Evolutionary conservation across 2,329 filamentous ascomycete species (phyloP).

Genomic region (Trichoderma atrobrunneum): DNA sequence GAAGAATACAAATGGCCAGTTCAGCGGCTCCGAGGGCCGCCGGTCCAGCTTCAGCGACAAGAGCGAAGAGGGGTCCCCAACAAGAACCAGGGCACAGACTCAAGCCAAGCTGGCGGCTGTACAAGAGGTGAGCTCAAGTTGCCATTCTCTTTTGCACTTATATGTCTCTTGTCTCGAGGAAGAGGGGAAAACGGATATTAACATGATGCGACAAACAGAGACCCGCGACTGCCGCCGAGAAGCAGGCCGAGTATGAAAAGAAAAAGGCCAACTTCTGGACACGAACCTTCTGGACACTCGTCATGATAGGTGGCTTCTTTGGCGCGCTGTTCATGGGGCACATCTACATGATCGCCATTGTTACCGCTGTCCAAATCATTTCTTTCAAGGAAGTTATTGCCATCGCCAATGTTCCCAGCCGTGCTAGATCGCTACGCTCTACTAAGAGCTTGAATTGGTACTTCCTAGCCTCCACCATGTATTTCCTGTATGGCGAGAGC

Average conservation of each 20-base stretch:
- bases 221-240: conserved; percentile 40
- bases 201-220: conserved; percentile 35
- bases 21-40: conserved; percentile 48
- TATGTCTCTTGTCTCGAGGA: not conserved
- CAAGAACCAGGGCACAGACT: conserved; percentile 28
- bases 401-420: conserved; percentile 90
- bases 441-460: conserved; percentile 99
- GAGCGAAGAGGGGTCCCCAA: conserved; percentile 52
- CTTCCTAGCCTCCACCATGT: conserved; percentile 98
- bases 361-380: conserved; percentile 91
- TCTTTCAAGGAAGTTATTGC: conserved; percentile 99
- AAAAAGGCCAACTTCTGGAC: conserved; percentile 98
- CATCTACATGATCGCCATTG: conserved; percentile 92
- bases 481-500: conserved; percentile 97
- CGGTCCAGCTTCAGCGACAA: conserved; percentile 70
- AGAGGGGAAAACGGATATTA: not conserved
- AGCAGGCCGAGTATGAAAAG: conserved; percentile 79
- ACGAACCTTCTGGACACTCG: conserved; percentile 93
- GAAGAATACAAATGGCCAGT: conserved; percentile 46
- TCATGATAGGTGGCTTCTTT: conserved; percentile 96
- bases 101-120: conserved; percentile 34
- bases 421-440: conserved; percentile 84
- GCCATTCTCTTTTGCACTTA: not conserved
- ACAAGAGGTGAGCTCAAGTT: conserved; percentile 32
- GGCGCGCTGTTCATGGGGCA: conserved; percentile 90